Evolutionary conservation across 495 filamentous ascomycete genomes (phyloP), one percentile per base, ranked within the genome.

Genomic region (Hypoxylon trugodes): DNA sequence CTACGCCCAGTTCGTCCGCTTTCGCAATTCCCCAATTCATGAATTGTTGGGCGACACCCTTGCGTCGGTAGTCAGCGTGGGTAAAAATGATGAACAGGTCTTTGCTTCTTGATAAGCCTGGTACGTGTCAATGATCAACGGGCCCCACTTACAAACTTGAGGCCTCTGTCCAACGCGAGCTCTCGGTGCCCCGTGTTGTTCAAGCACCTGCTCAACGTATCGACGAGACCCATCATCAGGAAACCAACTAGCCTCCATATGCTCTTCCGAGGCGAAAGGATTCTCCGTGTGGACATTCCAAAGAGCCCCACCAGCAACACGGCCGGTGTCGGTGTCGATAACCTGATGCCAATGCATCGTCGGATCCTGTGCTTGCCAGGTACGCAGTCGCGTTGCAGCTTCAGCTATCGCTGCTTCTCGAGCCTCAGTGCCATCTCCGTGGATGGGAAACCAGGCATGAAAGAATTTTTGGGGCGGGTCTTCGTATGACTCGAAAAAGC

Each of bases 1-100:
- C 73, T n/a, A 75, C 51, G 0, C 70, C 70, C 36, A 73, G 22
- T n/a, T 73, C 69, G 50, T 76, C 69, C 6, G 72, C 73, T 43
- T 70, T 75, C 22, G 51, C 47, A 33, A 71, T 74, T 0, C 74
- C 74, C 76, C 73, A 76, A 21, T 69, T 41, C 57, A 76, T 71
- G 1, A 79, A 65, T 41, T 74, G 50, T 18, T 72, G 65, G 0
- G 71, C 76, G 10, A 74, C 69, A 0, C 76, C 72, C 3, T 49
- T 59, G 0, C 72, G 65, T 4, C 65, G 66, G 42, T 74, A 70
- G 28, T 69, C 61, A 2, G 69, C 61, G 24, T 76, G 72, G 15
- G 68, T 69, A 36, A 75, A 74, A 8, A 69, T 46, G 13, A 68
- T 69, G 18, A 61, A 68, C 4, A 75, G 38, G 32, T 69, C 69